A percentile compares a stretch with the other conserved stretches of the same genome.
These are phyloP conservation scores for Yamadazyma takamatsuzukensis DNA, from an alignment of 805 yeast species.

Conservation along the genomic window DNA sequence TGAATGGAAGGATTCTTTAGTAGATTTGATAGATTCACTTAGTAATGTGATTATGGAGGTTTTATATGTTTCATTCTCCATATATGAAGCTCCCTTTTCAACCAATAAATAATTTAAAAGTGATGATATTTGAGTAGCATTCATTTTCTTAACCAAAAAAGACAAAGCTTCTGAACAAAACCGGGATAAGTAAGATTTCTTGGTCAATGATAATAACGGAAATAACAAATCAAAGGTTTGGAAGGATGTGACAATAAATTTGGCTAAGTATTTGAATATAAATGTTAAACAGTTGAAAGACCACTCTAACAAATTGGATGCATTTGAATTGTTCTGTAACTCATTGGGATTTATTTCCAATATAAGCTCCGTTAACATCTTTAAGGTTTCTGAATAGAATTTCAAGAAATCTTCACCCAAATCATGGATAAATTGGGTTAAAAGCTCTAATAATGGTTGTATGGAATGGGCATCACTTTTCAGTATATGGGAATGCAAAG, in stretches of 20 bases:
- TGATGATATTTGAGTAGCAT: slow-evolving; percentile 39
- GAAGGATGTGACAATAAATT: slow-evolving; percentile 50
- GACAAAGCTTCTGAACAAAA: slow-evolving; percentile 91
- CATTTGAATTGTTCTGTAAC: slow-evolving; percentile 51
- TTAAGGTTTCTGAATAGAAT: slow-evolving; percentile 55
- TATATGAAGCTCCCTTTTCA: slow-evolving; percentile 25
- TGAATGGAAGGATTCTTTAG: slow-evolving; percentile 72
- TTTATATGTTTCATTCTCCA: slow-evolving; percentile 46
- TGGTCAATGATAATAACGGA: slow-evolving; percentile 57
- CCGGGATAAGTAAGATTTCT: slow-evolving; percentile 64
- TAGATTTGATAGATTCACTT: slow-evolving; percentile 71
- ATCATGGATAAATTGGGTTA: slow-evolving; percentile 87
- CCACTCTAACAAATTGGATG: slow-evolving; percentile 72
- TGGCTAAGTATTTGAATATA: slow-evolving; percentile 80
- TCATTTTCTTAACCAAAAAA: slow-evolving; percentile 70
- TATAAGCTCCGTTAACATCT: slow-evolving; percentile 47
- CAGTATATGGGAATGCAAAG: slow-evolving; percentile 44
- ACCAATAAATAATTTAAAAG: slow-evolving; percentile 45
- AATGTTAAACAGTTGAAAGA: slow-evolving; percentile 82
- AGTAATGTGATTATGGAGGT: slow-evolving; percentile 58
- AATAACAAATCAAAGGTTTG: slow-evolving; percentile 60
- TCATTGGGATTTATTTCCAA: slow-evolving; percentile 34
- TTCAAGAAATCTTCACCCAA: slow-evolving; percentile 86
- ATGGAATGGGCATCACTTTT: slow-evolving; percentile 65
- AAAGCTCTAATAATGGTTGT: slow-evolving; percentile 73